These are phyloP conservation scores for Colletotrichum magnum DNA, from an alignment of 2,329 filamentous ascomycete species.

Conservation along the genomic window DNA sequence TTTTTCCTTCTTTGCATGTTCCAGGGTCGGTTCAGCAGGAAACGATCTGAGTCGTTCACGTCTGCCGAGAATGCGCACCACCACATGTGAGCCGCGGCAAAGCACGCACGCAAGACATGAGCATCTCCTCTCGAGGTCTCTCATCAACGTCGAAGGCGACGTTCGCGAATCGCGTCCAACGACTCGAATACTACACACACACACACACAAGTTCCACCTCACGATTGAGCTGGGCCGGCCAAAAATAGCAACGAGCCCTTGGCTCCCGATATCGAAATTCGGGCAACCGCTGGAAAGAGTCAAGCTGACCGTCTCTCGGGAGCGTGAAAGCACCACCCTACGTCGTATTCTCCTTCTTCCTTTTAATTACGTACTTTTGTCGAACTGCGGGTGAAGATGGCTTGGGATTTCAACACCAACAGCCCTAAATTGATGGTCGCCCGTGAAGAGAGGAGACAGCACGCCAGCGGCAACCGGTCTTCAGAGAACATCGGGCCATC, in stretches of 20 bases:
- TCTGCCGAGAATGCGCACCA: slow-evolving; percentile 25
- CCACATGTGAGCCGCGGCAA: neutral
- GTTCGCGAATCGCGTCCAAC: neutral
- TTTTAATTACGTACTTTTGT: neutral
- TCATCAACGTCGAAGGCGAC: neutral
- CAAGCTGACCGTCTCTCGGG: neutral
- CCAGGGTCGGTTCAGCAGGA: neutral
- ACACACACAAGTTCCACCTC: slow-evolving; percentile 3
- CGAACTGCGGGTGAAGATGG: neutral
- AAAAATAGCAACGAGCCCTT: slow-evolving; percentile 26
- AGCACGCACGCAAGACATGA: neutral
- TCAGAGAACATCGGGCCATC: neutral
- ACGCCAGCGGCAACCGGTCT: neutral
- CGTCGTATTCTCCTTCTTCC: neutral
- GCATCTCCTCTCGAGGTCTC: neutral
- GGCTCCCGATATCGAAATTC: slow-evolving; percentile 9
- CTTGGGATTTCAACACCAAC: slow-evolving; percentile 5
- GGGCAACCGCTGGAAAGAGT: neutral
- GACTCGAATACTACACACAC: neutral
- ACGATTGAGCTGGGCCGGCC: slow-evolving; percentile 6
- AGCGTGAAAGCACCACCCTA: neutral
- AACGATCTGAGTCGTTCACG: slow-evolving; percentile 8
- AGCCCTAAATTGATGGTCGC: slow-evolving; percentile 17
- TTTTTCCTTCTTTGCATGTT: slow-evolving; percentile 11
- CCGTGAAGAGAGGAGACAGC: neutral